A percentile compares a stretch with the other conserved stretches of the same genome.
phyloP scores from a whole-genome alignment of 202 grass and related monocot species.

The Saccharum hybrid region DNA sequence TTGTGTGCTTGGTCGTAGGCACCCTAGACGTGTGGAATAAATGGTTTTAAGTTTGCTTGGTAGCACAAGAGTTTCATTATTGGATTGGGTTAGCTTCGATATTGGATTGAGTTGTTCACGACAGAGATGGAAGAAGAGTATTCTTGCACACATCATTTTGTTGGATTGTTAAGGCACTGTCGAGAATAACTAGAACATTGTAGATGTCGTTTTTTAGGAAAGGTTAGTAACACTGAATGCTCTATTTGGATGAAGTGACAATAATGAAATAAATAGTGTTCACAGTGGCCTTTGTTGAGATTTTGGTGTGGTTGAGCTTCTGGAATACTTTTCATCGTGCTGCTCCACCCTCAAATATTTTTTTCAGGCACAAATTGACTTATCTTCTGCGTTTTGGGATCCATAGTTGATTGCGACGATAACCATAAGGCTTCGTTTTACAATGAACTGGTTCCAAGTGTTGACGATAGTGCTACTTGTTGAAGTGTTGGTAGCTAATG shows the following conservation, averaged over 20 bases:
- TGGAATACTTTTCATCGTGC: not conserved
- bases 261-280: slow-evolving; percentile 24
- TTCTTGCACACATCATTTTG: slow-evolving; percentile 14
- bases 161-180: slow-evolving; percentile 22
- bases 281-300: slow-evolving; percentile 1
- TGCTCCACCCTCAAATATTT: slow-evolving; percentile 1
- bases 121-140: slow-evolving; percentile 27
- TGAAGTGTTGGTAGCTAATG: slow-evolving; percentile 11
- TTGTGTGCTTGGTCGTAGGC: slow-evolving; percentile 11
- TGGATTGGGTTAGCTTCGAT: slow-evolving; percentile 13
- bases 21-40: not conserved
- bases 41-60: slow-evolving; percentile 15
- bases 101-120: not conserved
- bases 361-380: not conserved
- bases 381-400: slow-evolving; percentile 18
- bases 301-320: slow-evolving; percentile 22
- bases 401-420: slow-evolving; percentile 2
- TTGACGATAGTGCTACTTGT: not conserved
- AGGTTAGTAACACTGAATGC: slow-evolving; percentile 1
- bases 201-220: not conserved
- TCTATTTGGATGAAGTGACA: slow-evolving; percentile 25
- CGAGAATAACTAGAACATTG: slow-evolving; percentile 21
- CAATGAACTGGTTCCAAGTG: not conserved
- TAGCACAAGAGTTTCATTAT: slow-evolving; percentile 18
- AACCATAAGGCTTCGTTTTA: not conserved